Percentiles rank a stretch among this genome's conserved stretches.
Evolutionary conservation across 2,329 filamentous ascomycete species (phyloP).

Genomic region (Incumbomyces delicatus): DNA sequence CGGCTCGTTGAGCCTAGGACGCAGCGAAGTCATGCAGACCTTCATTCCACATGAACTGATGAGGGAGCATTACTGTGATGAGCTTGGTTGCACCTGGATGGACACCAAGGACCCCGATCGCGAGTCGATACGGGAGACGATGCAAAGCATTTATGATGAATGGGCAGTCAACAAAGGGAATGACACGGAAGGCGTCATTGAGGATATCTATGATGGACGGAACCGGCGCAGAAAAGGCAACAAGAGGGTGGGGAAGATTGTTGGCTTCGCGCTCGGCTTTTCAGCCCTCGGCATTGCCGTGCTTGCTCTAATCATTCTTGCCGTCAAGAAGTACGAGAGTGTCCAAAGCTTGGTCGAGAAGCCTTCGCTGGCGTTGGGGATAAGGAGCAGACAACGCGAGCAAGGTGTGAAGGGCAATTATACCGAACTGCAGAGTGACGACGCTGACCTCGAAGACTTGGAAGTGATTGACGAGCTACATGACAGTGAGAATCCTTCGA

Average conservation of each 20-base stretch:
- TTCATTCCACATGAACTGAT: constrained; percentile 30
- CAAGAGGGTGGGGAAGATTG: background rate
- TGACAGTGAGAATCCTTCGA: background rate
- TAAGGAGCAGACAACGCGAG: background rate
- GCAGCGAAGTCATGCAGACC: constrained; percentile 24
- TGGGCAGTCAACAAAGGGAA: constrained; percentile 3
- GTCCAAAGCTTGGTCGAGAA: background rate
- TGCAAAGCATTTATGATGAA: constrained; percentile 10
- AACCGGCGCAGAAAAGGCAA: background rate
- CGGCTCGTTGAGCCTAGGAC: constrained; percentile 25
- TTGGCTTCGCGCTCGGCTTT: background rate
- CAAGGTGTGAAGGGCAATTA: background rate
- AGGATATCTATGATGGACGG: background rate
- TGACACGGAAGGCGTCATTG: background rate
- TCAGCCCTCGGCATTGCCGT: background rate
- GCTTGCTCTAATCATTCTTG: background rate
- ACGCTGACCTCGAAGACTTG: background rate
- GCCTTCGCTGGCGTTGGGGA: background rate
- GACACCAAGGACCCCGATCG: constrained; percentile 8
- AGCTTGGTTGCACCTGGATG: constrained; percentile 17
- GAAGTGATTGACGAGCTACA: background rate
- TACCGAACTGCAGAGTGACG: background rate
- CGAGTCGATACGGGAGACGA: constrained; percentile 10
- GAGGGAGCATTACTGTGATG: constrained; percentile 19
- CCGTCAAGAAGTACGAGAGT: background rate